These are phyloP conservation scores for Saccharum hybrid DNA, from an alignment of 202 grass and related monocot genomes.

Conservation along the genomic window DNA sequence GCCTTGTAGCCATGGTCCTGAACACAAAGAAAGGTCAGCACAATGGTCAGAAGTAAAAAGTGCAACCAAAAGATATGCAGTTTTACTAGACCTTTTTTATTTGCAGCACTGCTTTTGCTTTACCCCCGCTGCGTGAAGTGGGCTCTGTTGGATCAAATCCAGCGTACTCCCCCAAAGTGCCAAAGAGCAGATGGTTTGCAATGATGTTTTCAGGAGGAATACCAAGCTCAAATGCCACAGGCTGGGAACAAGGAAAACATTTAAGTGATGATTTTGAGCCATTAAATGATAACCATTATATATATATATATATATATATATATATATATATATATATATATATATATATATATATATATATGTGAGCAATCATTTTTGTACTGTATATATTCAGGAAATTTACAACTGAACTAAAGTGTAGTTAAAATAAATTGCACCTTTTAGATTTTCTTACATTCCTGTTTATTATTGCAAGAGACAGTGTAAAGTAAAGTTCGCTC, in stretches of 20 bases:
- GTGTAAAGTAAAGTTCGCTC: not conserved
- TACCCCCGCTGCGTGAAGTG: slow-evolving; percentile 81
- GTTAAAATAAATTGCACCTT: not conserved
- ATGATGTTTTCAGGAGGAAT: slow-evolving; percentile 81
- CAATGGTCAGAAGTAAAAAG: not conserved
- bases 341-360: no score
- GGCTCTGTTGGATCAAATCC: slow-evolving; percentile 83
- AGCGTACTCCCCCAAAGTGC: slow-evolving; percentile 63
- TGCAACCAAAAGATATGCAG: not conserved
- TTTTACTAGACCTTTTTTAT: slow-evolving; percentile 72
- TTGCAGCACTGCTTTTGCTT: slow-evolving; percentile 79
- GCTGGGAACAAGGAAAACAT: slow-evolving; percentile 49
- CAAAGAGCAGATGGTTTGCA: slow-evolving; percentile 88
- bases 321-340: no score
- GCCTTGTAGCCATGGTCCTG: slow-evolving; percentile 68
- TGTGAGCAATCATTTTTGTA: not conserved
- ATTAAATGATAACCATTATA: not conserved
- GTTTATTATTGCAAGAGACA: not conserved
- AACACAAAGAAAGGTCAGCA: slow-evolving; percentile 13
- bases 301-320: no score
- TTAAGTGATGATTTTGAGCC: slow-evolving; percentile 16
- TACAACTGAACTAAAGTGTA: not conserved
- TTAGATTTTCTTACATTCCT: not conserved
- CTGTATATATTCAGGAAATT: not conserved
- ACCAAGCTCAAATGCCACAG: slow-evolving; percentile 80